These are phyloP conservation scores for Phytophthora citrophthora DNA, from an alignment of 352 stramenopile genomes.

Conservation along the genomic window DNA sequence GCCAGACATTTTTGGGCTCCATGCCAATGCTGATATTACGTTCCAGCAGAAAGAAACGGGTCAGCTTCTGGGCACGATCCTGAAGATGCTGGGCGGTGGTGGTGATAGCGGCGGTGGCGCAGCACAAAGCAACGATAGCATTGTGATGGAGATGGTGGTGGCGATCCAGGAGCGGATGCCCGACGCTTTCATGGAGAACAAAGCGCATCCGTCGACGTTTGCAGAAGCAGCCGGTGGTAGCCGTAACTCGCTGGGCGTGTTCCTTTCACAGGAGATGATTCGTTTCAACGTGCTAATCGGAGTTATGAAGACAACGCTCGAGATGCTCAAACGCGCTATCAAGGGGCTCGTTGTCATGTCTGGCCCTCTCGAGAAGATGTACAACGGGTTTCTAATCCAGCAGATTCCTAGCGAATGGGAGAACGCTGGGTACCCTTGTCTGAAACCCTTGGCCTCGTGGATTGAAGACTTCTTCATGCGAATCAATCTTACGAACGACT, in stretches of 20 bases:
- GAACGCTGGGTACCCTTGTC: slow-evolving; percentile 89
- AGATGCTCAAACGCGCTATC: slow-evolving; percentile 90
- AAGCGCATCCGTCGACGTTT: slow-evolving; percentile 86
- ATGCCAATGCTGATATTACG: slow-evolving; percentile 94
- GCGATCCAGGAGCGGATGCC: slow-evolving; percentile 84
- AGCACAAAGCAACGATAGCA: slow-evolving; percentile 68
- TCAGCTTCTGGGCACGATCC: slow-evolving; percentile 69
- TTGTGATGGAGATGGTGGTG: slow-evolving; percentile 89
- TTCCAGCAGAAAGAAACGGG: slow-evolving; percentile 94
- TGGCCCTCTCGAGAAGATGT: slow-evolving; percentile 90
- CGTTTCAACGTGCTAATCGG: slow-evolving; percentile 90
- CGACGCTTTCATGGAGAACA: slow-evolving; percentile 61
- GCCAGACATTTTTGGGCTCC: slow-evolving; percentile 93
- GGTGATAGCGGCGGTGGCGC: slow-evolving; percentile 47
- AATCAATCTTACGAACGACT: slow-evolving; percentile 84
- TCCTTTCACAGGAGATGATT: slow-evolving; percentile 91
- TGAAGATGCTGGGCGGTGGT: slow-evolving; percentile 78
- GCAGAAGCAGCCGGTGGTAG: slow-evolving; percentile 77
- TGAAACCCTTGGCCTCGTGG: slow-evolving; percentile 93
- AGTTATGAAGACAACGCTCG: slow-evolving; percentile 86
- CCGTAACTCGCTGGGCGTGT: slow-evolving; percentile 94
- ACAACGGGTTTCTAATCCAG: slow-evolving; percentile 92
- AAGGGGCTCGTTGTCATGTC: slow-evolving; percentile 93
- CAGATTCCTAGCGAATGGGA: slow-evolving; percentile 90
- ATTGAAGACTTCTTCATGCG: slow-evolving; percentile 93